Evolutionary conservation across 164 flowering plant species (phyloP).

Genomic region (Saururus chinensis): DNA sequence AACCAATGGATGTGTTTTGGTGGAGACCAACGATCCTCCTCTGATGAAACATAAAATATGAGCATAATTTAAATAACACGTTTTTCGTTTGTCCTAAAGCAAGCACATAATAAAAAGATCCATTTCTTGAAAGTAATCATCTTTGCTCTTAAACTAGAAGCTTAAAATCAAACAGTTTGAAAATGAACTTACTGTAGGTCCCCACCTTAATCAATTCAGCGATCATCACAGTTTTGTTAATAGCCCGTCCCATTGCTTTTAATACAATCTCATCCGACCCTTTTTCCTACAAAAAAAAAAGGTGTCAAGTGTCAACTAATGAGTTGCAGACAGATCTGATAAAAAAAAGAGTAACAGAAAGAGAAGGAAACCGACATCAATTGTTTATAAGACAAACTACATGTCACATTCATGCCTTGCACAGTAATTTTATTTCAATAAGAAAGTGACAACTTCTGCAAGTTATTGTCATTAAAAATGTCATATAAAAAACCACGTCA

Average conservation of each 20-base stretch:
- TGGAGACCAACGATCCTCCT: slow-evolving; percentile 61
- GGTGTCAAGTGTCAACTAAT: background rate
- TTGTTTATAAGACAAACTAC: too few relatives aligned
- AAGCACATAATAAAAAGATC: background rate
- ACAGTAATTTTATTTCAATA: too few relatives aligned
- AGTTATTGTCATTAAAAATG: too few relatives aligned
- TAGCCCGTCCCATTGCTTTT: slow-evolving; percentile 58
- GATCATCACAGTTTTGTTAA: slow-evolving; percentile 52
- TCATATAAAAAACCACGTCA: too few relatives aligned
- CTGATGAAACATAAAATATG: slow-evolving; percentile 13
- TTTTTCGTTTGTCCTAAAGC: too few relatives aligned
- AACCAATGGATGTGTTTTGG: slow-evolving; percentile 49
- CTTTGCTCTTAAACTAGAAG: too few relatives aligned
- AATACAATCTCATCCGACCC: slow-evolving; percentile 40
- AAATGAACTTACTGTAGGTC: background rate
- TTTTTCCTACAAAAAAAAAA: slow-evolving; percentile 27
- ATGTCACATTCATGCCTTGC: too few relatives aligned
- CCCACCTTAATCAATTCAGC: slow-evolving; percentile 42
- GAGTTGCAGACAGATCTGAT: background rate
- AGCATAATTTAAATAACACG: background rate
- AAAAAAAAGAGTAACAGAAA: background rate
- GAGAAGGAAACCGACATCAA: background rate
- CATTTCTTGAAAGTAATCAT: background rate
- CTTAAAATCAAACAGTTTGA: background rate
- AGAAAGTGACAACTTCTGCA: too few relatives aligned